Conservation (phyloP, 345 rosid genomes). For the Salix koriyanagi region DNA sequence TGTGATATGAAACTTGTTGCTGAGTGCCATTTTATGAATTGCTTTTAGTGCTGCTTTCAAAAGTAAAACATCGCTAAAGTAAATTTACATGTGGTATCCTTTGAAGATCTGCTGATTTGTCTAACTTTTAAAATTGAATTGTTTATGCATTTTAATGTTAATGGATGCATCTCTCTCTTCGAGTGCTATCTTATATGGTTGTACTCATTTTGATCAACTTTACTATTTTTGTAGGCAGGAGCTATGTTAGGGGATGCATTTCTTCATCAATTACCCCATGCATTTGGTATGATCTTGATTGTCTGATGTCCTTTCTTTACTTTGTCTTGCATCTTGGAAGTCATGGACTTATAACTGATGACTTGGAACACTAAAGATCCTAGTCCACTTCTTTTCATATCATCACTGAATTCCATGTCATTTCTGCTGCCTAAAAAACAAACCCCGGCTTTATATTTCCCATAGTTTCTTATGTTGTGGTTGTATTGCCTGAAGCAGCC, state of each 20-base stretch:
- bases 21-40: neutral
- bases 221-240: constrained; percentile 63
- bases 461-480: neutral
- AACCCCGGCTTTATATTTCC: neutral
- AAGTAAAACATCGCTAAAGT: neutral
- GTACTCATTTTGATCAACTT: constrained; percentile 7
- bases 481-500: neutral
- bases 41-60: neutral
- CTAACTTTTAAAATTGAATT: neutral
- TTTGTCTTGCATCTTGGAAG: neutral
- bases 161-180: neutral
- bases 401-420: neutral
- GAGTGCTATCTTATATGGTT: neutral
- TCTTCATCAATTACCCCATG: constrained; percentile 97
- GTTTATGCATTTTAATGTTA: neutral
- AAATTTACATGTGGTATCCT: neutral
- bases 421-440: neutral
- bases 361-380: neutral
- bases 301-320: neutral
- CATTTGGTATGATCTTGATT: constrained; percentile 66
- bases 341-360: neutral
- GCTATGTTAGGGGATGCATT: constrained; percentile 99
- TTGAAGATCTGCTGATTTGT: neutral
- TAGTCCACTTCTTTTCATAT: neutral
- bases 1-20: neutral